Evolutionary conservation across 1,284 basidiomycete genomes (phyloP).

Genomic region (Erythrobasidium hasegawianum): DNA sequence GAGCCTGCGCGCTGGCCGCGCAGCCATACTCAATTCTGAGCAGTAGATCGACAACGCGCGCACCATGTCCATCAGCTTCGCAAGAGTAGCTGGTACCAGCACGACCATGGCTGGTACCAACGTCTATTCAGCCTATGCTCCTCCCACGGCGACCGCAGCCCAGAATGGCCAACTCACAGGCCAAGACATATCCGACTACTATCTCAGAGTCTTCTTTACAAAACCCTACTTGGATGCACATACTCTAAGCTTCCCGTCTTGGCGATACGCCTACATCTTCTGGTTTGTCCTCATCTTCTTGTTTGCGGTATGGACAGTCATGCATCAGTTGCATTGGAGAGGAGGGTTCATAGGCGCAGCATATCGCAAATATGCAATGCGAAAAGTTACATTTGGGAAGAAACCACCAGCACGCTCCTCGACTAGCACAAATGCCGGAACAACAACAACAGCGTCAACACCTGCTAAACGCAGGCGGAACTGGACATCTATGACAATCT

Average conservation of each 20-base stretch:
- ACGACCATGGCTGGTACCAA: slow-evolving; percentile 21
- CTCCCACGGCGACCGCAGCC: slow-evolving; percentile 8
- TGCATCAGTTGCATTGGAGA: slow-evolving; percentile 42
- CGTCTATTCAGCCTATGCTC: slow-evolving; percentile 2
- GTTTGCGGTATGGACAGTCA: slow-evolving; percentile 45
- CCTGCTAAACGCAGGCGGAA: slow-evolving; percentile 1
- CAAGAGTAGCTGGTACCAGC: slow-evolving; percentile 17
- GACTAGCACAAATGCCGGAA: background rate
- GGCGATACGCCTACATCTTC: slow-evolving; percentile 51
- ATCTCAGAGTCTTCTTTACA: slow-evolving; percentile 34
- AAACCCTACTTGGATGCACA: slow-evolving; percentile 50
- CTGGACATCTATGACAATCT: slow-evolving; percentile 41
- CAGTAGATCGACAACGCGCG: too few species aligned
- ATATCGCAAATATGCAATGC: slow-evolving; percentile 38
- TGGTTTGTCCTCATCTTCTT: slow-evolving; percentile 48
- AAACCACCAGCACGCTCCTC: slow-evolving; percentile 11
- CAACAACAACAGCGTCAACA: background rate
- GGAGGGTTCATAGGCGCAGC: slow-evolving; percentile 39
- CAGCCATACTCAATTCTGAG: too few species aligned
- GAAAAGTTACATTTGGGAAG: slow-evolving; percentile 17
- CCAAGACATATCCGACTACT: slow-evolving; percentile 28
- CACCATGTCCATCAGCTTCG: slow-evolving; percentile 29
- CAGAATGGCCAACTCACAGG: slow-evolving; percentile 1
- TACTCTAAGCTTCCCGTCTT: slow-evolving; percentile 49
- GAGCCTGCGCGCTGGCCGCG: too few species aligned